phyloP scores from a whole-genome alignment of 192 early-diverging fungal species.

The Chytriomyces sp. region DNA sequence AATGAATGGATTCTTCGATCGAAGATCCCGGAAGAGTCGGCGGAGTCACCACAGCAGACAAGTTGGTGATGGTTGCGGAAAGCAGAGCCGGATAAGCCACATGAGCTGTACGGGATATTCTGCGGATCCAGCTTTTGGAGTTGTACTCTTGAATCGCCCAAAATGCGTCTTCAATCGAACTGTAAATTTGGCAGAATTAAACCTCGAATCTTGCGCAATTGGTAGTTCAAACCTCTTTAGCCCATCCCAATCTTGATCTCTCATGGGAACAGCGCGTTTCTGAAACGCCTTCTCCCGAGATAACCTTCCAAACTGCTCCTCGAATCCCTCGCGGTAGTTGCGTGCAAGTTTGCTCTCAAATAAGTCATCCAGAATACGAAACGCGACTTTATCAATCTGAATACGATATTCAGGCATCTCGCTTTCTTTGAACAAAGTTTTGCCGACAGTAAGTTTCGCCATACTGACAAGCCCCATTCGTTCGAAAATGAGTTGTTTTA shows the following conservation, averaged over 20 bases:
- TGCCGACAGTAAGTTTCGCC: constrained; percentile 10
- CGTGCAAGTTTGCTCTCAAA: constrained; percentile 52
- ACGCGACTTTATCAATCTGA: constrained; percentile 20
- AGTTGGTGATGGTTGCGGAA: constrained; percentile 26
- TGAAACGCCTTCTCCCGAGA: constrained; percentile 56
- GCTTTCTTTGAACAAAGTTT: constrained; percentile 6
- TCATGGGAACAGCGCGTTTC: constrained; percentile 47
- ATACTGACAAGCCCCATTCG: constrained; percentile 36
- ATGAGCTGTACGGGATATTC: constrained; percentile 5
- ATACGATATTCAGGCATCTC: constrained; percentile 35
- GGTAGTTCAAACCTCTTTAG: neutral
- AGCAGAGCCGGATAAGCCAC: constrained; percentile 36
- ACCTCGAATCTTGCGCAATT: neutral
- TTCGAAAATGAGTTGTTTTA: constrained; percentile 41
- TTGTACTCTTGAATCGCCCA: constrained; percentile 61
- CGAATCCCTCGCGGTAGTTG: constrained; percentile 50
- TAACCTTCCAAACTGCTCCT: constrained; percentile 49
- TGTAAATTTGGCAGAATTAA: neutral
- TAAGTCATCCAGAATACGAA: constrained; percentile 46
- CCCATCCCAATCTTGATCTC: constrained; percentile 20
- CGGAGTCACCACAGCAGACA: constrained; percentile 24
- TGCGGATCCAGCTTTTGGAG: constrained; percentile 49
- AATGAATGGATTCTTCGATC: constrained; percentile 53
- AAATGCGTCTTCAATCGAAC: constrained; percentile 48
- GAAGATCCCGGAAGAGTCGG: constrained; percentile 38